These are phyloP conservation scores for Austroboletus olivaceoglutinosus DNA, from an alignment of 1,284 basidiomycete species.

Conservation along the genomic window DNA sequence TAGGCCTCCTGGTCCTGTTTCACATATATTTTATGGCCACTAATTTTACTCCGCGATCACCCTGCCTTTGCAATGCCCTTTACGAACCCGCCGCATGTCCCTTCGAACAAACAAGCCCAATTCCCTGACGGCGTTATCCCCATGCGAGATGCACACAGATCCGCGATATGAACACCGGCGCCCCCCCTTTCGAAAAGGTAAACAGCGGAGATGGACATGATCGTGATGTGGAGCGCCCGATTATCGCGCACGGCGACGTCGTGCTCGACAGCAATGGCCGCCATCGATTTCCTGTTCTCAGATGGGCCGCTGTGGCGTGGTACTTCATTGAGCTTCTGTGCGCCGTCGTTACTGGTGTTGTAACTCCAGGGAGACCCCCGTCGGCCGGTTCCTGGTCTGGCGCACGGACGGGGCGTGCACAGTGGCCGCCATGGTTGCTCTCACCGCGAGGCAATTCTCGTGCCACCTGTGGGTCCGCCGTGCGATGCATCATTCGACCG, in stretches of 20 bases:
- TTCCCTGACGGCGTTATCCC: background rate
- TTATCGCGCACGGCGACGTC: background rate
- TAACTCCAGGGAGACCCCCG: background rate
- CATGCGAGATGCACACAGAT: background rate
- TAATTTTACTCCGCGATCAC: background rate
- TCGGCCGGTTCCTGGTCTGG: conserved; percentile 3
- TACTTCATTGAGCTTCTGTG: no score
- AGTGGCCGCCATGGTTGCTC: background rate
- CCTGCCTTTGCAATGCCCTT: background rate
- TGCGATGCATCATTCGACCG: background rate
- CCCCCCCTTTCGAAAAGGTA: background rate
- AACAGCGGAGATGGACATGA: background rate
- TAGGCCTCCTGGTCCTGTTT: background rate
- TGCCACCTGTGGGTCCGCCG: background rate
- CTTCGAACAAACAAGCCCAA: background rate
- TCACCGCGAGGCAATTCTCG: background rate
- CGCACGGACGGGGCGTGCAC: background rate
- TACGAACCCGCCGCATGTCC: background rate
- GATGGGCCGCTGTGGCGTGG: background rate
- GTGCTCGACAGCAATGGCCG: background rate
- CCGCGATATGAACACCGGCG: background rate
- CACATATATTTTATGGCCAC: background rate
- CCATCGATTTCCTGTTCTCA: background rate
- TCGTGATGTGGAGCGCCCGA: background rate
- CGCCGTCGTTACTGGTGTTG: background rate